Base-by-base conservation (phyloP, 768 basidiomycete genomes). In the Tephrocybe sp. region DNA sequence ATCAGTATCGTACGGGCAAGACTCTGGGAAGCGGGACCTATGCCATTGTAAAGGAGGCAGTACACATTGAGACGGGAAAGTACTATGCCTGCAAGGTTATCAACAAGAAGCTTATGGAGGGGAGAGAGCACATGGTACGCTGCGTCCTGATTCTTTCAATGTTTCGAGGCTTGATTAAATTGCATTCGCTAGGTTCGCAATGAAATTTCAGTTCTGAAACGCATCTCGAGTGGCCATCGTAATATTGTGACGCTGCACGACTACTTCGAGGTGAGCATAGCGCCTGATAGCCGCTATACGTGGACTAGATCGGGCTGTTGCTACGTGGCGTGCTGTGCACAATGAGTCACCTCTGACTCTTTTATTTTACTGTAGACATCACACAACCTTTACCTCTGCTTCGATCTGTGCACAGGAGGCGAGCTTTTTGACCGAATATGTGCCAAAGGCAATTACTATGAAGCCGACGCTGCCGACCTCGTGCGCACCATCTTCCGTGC, bases 391-490 rank as follows among this genome's bases (percentile, higher is more conserved):
- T 93, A 98, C 69, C 87, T 98, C 48, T 86, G 86, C 58, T 97
- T 97, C 69, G 96, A 98, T 69, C 83, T 98, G 8, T 98, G 96
- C 74, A 94, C 91, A 2, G 94, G 95, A 44, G 95, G 96, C 36
- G 96, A 99, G 69, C 83, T 99, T n/a, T 98, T 99, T 61, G 96
- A 99, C 68, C 82, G 96, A 42, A 98, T 99, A 74, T 98, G 96
- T 63, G 92, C 93, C 25, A 92, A 94, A 68, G 94, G 93, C 44
- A 92, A 92, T 65, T 98, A 97, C 68, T 94, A 92, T 63, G 96
- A 99, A 71, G 85, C 84, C 42, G 96, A 99, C 60, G 97, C 96
- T 1, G 91, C 94, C 3, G 79, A 73, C 36, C 85, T 99, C 42
- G 78, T 99, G 6, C 83, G 90, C 46, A 93, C 89, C 13, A 89